Percentiles rank a stretch among this genome's conserved stretches.
These are phyloP conservation scores for Mortierella alpina DNA, from an alignment of 192 early-diverging fungal species.

Conservation along the genomic window DNA sequence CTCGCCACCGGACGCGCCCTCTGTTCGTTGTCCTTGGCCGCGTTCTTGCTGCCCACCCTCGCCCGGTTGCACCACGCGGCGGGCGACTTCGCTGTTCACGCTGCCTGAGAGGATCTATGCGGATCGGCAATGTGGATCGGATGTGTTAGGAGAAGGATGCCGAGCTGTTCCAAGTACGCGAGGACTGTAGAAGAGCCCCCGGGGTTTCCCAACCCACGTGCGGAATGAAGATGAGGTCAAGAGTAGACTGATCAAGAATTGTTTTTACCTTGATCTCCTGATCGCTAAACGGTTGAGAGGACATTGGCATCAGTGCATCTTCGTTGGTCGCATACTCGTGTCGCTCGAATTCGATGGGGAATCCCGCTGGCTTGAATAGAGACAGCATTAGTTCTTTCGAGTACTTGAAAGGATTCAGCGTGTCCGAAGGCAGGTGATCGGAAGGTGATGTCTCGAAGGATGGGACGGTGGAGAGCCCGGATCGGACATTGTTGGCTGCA, in stretches of 20 bases:
- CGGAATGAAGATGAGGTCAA: too few species aligned
- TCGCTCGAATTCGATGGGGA: conserved; percentile 71
- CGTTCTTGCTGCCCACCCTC: conserved; percentile 25
- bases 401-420: conserved; percentile 71
- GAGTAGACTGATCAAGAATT: neutral
- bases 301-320: conserved; percentile 69
- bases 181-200: too few species aligned
- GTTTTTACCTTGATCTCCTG: conserved; percentile 68
- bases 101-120: conserved; percentile 43
- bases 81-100: conserved; percentile 51
- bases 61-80: conserved; percentile 34
- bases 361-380: conserved; percentile 70
- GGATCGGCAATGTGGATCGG: neutral
- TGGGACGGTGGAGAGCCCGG: conserved; percentile 2
- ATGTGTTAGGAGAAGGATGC: neutral
- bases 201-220: too few species aligned
- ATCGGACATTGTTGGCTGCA: conserved; percentile 43
- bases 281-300: conserved; percentile 63
- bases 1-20: conserved; percentile 33
- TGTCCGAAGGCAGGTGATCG: conserved; percentile 27
- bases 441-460: conserved; percentile 2
- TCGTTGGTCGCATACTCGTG: conserved; percentile 75
- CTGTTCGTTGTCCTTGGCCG: conserved; percentile 30
- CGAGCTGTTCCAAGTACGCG: too few species aligned
- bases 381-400: conserved; percentile 81